Evolutionary conservation across 208 protist genomes (phyloP).

Genomic region (Crithidia fasciculata): DNA sequence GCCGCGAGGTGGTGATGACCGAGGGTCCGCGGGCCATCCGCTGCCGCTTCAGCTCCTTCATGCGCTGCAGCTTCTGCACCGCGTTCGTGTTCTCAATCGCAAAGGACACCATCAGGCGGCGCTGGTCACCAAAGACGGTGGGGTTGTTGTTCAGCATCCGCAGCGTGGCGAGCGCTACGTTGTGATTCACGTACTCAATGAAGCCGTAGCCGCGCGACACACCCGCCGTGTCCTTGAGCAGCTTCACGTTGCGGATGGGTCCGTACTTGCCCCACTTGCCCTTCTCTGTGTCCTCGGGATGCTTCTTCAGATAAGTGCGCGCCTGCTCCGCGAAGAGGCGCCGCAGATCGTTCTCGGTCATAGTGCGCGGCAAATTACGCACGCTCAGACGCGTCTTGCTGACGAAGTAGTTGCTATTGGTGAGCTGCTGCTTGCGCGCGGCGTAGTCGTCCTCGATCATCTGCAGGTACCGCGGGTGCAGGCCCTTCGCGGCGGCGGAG

Average conservation of each 20-base stretch:
- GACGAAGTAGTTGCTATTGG: constrained; percentile 92
- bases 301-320: constrained; percentile 75
- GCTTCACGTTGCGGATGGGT: constrained; percentile 86
- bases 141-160: constrained; percentile 94
- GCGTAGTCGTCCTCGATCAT: constrained; percentile 90
- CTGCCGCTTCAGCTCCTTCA: constrained; percentile 76
- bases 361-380: constrained; percentile 88
- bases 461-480: constrained; percentile 82
- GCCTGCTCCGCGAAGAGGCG: constrained; percentile 76
- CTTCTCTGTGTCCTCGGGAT: constrained; percentile 74
- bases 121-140: constrained; percentile 82
- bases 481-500: constrained; percentile 74
- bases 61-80: constrained; percentile 88
- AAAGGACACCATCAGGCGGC: constrained; percentile 91
- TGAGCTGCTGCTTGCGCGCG: constrained; percentile 81
- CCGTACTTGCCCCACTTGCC: constrained; percentile 91
- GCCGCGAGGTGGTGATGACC: not conserved
- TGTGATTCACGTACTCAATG: constrained; percentile 93
- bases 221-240: constrained; percentile 85
- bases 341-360: constrained; percentile 90
- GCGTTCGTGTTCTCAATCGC: constrained; percentile 91
- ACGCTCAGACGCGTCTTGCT: constrained; percentile 91
- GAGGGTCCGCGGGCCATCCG: constrained; percentile 34
- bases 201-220: constrained; percentile 92
- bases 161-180: constrained; percentile 84